phyloP scores from a whole-genome alignment of 495 filamentous ascomycete genomes.

The Cercophora sp. region DNA sequence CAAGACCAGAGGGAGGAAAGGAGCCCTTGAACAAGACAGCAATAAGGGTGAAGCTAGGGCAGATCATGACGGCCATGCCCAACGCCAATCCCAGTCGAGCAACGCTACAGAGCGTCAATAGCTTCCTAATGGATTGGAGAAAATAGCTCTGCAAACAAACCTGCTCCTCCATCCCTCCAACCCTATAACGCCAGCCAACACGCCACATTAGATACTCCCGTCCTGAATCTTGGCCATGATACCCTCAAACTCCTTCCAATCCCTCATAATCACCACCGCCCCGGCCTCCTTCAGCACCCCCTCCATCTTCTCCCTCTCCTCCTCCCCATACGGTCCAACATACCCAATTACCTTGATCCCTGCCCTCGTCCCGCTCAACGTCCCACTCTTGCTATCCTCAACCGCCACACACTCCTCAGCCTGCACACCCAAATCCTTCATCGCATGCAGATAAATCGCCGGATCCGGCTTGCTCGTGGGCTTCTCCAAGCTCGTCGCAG shows the following conservation, averaged over 20 bases:
- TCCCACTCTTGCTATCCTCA: conserved; percentile 87
- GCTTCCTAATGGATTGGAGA: conserved; percentile 68
- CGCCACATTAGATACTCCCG: background rate
- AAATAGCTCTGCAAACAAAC: conserved; percentile 15
- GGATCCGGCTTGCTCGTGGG: conserved; percentile 92
- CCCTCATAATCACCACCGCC: conserved; percentile 71
- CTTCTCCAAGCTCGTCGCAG: conserved; percentile 70
- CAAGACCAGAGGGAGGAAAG: conserved; percentile 14
- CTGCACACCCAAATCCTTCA: conserved; percentile 68
- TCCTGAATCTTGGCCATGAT: conserved; percentile 64
- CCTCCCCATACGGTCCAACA: conserved; percentile 73
- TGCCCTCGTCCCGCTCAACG: conserved; percentile 75
- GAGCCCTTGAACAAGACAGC: conserved; percentile 63
- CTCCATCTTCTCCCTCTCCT: conserved; percentile 70
- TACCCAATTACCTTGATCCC: conserved; percentile 81
- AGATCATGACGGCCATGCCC: conserved; percentile 69
- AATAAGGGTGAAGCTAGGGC: conserved; percentile 70
- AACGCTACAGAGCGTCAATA: conserved; percentile 83
- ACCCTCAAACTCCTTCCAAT: conserved; percentile 78
- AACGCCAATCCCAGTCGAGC: conserved; percentile 75
- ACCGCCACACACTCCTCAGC: conserved; percentile 75
- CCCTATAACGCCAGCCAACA: background rate
- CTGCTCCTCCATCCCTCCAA: background rate
- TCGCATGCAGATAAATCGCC: conserved; percentile 82
- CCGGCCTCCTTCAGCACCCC: conserved; percentile 65